Percentiles rank a stretch among this genome's conserved stretches.
Evolutionary conservation across 306 rosid species (phyloP).

Genomic region (Prinsepia uniflora): DNA sequence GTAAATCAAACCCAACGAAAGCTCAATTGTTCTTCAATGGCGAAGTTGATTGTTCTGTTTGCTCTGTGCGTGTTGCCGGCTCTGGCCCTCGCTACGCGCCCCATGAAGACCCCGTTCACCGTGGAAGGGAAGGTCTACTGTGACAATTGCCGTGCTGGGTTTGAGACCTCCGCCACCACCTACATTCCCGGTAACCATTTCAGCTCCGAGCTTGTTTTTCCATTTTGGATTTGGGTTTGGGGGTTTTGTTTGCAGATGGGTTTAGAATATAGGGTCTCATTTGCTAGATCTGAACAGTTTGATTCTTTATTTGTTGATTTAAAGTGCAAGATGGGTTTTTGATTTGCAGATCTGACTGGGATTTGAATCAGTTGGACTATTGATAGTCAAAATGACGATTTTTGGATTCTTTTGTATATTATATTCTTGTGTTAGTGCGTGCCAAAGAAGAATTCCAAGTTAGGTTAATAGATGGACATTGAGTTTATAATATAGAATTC

Average conservation of each 20-base stretch:
- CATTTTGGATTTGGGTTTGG: background rate
- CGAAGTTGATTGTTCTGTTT: conserved; percentile 40
- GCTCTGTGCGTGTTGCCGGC: conserved; percentile 62
- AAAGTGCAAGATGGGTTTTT: background rate
- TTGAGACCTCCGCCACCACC: conserved; percentile 72
- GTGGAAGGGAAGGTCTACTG: conserved; percentile 72
- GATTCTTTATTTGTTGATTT: background rate
- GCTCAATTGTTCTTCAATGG: conserved; percentile 14
- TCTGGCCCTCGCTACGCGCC: conserved; percentile 60
- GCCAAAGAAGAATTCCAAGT: background rate
- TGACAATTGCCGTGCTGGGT: conserved; percentile 80
- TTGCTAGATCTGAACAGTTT: background rate
- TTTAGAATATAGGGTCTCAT: background rate
- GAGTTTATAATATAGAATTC: background rate
- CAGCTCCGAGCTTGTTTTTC: background rate
- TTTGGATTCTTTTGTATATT: background rate
- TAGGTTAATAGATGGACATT: background rate
- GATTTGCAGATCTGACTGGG: background rate
- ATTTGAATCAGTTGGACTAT: background rate
- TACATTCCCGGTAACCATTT: conserved; percentile 55
- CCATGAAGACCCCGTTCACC: conserved; percentile 40
- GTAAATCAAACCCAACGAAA: background rate
- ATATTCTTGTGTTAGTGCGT: background rate
- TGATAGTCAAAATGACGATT: background rate
- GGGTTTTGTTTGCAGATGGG: background rate